These are phyloP conservation scores for Crepidotus variabilis DNA, from an alignment of 768 basidiomycete species.

Conservation along the genomic window DNA sequence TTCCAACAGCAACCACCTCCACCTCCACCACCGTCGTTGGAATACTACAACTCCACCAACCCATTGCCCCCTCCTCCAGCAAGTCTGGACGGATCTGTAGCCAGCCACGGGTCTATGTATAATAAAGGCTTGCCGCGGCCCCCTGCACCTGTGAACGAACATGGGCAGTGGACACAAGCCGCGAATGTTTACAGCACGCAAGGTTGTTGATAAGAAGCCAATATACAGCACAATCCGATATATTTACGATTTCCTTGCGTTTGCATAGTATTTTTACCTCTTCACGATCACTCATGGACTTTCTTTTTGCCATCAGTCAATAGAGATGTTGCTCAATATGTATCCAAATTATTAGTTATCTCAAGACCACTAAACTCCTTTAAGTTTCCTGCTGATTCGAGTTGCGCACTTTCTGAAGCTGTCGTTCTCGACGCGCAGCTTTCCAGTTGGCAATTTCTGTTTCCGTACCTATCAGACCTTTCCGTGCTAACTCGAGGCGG, in stretches of 20 bases:
- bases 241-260: neutral
- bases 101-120: constrained; percentile 23
- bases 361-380: neutral
- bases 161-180: constrained; percentile 32
- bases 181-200: constrained; percentile 7
- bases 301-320: neutral
- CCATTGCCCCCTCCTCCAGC: constrained; percentile 36
- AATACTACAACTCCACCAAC: constrained; percentile 20
- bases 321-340: neutral
- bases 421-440: constrained; percentile 21
- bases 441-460: constrained; percentile 83
- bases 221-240: neutral
- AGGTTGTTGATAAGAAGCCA: constrained; percentile 15
- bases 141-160: constrained; percentile 27
- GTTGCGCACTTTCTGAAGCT: neutral
- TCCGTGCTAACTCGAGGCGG: constrained; percentile 66
- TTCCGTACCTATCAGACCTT: constrained; percentile 78
- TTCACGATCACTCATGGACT: neutral
- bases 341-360: neutral
- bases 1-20: constrained; percentile 28
- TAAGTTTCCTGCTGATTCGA: neutral
- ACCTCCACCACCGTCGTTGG: constrained; percentile 33
- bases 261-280: neutral
- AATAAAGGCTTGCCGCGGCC: constrained; percentile 36
- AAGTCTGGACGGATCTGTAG: constrained; percentile 5